Evolutionary conservation across 179 eudicot genomes (phyloP), one percentile per base, ranked within the genome.

Genomic region (Spinacia oleracea): DNA sequence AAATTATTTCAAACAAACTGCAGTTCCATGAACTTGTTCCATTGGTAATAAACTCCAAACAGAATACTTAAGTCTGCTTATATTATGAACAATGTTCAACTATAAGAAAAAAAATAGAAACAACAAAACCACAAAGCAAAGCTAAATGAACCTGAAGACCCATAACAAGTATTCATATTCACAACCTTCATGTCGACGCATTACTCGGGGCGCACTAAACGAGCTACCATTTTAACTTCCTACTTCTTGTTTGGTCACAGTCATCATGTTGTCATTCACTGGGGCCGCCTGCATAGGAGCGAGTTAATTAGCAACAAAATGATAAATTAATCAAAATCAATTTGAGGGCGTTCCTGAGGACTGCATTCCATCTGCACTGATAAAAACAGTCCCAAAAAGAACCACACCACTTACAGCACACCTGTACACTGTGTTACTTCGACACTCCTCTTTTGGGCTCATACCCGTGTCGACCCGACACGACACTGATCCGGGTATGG

Each of bases 181-280:
- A 80, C 85, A 71, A 65, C 72, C 79, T 79, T 83, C 51, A 79
- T 83, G 85, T 83, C 85, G 85, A 79, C 85, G 70, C 82, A 83
- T 81, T 77, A 25, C 70, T 64, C 21, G 2, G 27, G 23, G 70
- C 48, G n/a, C 42, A 32, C 46, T 9, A 9, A 76, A 23, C 60
- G 21, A 32, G 60, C 71, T 77, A 43, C 53, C 70, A 20, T 66
- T 66, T 68, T 62, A 82, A 72, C 70, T 53, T 56, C 68, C 84
- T 77, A 69, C 38, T 50, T 83, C 77, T 43, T 64, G 85, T 7
- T 79, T 79, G 20, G 66, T 58, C 32, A 73, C 80, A 25, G 68
- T 43, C 82, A 79, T 63, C 43, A 34, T 35, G 4, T 74, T 78
- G 58, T 42, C 72, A 59, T 75, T 48, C 20, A n/a, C 38, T 20